Conservation (phyloP, 164 flowering plant genomes). For the Paratinospora sagittata region DNA sequence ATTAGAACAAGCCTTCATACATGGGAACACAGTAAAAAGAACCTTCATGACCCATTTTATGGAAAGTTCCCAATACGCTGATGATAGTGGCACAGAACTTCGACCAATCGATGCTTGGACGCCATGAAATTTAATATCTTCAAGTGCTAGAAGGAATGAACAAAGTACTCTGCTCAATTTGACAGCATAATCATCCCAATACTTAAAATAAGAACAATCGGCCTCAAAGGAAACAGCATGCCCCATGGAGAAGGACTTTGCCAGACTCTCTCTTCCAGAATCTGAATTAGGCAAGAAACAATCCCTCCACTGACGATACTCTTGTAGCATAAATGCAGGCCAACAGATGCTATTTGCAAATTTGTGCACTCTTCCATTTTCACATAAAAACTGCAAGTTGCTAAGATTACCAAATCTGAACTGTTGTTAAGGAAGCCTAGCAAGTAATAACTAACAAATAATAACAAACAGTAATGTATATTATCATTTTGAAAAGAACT, state of each 20-base stretch:
- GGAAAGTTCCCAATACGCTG: constrained; percentile 65
- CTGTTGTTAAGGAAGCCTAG: constrained; percentile 40
- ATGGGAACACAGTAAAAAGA: constrained; percentile 70
- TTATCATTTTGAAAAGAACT: background rate
- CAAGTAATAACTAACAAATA: background rate
- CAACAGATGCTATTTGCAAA: constrained; percentile 91
- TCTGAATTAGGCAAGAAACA: constrained; percentile 18
- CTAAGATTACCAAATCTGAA: constrained; percentile 81
- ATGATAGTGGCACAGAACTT: constrained; percentile 39
- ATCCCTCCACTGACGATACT: constrained; percentile 34
- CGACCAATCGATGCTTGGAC: constrained; percentile 38
- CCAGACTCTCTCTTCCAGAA: constrained; percentile 20
- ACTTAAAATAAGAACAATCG: constrained; percentile 25
- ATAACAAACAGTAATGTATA: background rate
- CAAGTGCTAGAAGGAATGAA: constrained; percentile 60
- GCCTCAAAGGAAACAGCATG: constrained; percentile 19
- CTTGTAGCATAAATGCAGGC: constrained; percentile 82
- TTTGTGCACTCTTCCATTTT: constrained; percentile 92
- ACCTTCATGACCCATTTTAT: constrained; percentile 83
- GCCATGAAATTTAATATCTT: constrained; percentile 32
- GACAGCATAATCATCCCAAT: constrained; percentile 66
- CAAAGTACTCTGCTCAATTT: constrained; percentile 66
- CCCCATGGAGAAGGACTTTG: constrained; percentile 11
- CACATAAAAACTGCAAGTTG: constrained; percentile 90
- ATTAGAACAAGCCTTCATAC: constrained; percentile 76